Conservation (phyloP, 768 basidiomycete species). For the Trichaptum fuscoviolaceum region DNA sequence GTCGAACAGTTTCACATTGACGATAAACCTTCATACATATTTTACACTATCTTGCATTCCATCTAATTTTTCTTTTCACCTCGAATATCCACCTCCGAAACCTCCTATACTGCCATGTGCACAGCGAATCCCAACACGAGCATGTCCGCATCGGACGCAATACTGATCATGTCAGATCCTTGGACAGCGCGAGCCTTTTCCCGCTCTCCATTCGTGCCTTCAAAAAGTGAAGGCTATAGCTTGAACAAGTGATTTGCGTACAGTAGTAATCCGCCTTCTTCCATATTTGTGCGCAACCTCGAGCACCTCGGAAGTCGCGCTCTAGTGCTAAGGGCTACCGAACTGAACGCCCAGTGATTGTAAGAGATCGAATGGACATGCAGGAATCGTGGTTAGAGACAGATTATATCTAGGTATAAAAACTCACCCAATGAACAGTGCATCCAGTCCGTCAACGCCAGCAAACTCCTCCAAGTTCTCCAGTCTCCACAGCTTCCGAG, state of each 20-base stretch:
- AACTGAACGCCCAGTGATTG: slow-evolving; percentile 52
- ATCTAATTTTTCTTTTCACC: no score
- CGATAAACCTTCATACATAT: not conserved
- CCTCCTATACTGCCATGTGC: not conserved
- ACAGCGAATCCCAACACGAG: not conserved
- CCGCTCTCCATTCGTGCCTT: not conserved
- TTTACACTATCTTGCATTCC: not conserved
- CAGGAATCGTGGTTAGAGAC: not conserved
- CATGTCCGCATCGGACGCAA: slow-evolving; percentile 1
- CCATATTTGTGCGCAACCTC: slow-evolving; percentile 41
- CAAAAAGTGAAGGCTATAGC: not conserved
- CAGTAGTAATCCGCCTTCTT: slow-evolving; percentile 32
- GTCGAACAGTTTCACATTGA: no score
- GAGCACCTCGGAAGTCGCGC: slow-evolving; percentile 50
- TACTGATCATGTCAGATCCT: slow-evolving; percentile 1
- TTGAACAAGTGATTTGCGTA: not conserved
- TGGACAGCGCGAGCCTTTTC: not conserved
- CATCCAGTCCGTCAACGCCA: slow-evolving; percentile 56
- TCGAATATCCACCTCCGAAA: not conserved
- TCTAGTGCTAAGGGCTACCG: slow-evolving; percentile 46
- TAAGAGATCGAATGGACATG: slow-evolving; percentile 56
- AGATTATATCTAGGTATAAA: no score
- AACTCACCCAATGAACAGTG: slow-evolving; percentile 14
- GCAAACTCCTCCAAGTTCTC: slow-evolving; percentile 60
- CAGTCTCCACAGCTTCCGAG: slow-evolving; percentile 55